Conservation (phyloP, 169 alveolate species). For the Eimeria zaria region DNA sequence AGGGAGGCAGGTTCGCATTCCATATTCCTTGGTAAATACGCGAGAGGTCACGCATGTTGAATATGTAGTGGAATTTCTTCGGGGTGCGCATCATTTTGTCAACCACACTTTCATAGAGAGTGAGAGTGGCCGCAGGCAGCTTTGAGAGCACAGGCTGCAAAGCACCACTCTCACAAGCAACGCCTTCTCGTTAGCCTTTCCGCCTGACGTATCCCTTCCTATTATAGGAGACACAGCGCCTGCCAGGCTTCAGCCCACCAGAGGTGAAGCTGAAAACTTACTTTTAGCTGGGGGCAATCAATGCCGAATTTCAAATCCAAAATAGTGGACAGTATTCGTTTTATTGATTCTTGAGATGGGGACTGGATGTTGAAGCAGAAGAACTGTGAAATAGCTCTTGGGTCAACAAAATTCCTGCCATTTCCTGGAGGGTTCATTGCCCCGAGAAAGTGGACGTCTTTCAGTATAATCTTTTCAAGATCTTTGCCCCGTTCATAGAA, state of each 20-base stretch:
- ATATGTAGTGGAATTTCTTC: slow-evolving; percentile 98
- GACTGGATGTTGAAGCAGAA: slow-evolving; percentile 91
- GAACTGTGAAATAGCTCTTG: slow-evolving; percentile 95
- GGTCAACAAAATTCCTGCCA: slow-evolving; percentile 95
- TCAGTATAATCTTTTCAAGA: slow-evolving; percentile 95
- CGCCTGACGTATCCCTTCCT: background rate
- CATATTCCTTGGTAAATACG: slow-evolving; percentile 95
- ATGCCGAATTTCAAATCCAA: slow-evolving; percentile 91
- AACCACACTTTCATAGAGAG: slow-evolving; percentile 91
- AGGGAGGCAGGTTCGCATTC: slow-evolving; percentile 93
- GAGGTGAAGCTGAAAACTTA: background rate
- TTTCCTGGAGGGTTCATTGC: slow-evolving; percentile 98
- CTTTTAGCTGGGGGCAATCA: slow-evolving; percentile 19
- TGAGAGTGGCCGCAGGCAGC: slow-evolving; percentile 94
- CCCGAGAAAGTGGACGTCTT: slow-evolving; percentile 96
- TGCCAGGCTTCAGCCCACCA: background rate
- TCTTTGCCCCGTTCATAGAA: slow-evolving; percentile 82
- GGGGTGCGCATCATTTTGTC: slow-evolving; percentile 95
- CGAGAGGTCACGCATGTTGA: slow-evolving; percentile 97
- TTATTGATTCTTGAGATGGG: slow-evolving; percentile 92
- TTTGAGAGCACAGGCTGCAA: slow-evolving; percentile 85
- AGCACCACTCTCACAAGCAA: background rate
- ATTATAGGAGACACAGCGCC: background rate
- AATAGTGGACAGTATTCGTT: slow-evolving; percentile 95
- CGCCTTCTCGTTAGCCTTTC: slow-evolving; percentile 50